These are phyloP conservation scores for Candida caryicola DNA, from an alignment of 805 yeast species.

Conservation along the genomic window DNA sequence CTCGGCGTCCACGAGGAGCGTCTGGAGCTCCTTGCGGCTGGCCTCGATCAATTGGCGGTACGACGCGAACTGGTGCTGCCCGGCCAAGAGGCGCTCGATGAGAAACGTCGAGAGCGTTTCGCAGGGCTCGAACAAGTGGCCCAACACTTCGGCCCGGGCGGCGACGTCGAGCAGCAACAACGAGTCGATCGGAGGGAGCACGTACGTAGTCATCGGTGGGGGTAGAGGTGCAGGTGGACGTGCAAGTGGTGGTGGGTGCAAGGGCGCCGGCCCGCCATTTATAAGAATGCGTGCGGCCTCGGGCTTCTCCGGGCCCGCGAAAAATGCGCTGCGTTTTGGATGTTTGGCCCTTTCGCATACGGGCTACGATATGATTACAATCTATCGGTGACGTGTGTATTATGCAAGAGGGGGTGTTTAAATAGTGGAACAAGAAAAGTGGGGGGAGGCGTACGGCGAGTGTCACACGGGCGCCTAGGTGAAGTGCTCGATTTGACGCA, in stretches of 20 bases:
- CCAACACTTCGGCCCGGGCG: conserved; percentile 41
- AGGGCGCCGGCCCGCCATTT: too few relatives aligned
- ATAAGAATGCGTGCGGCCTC: too few relatives aligned
- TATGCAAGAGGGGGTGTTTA: neutral
- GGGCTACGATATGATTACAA: neutral
- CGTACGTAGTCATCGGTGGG: neutral
- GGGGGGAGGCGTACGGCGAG: neutral
- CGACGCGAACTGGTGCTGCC: conserved; percentile 12
- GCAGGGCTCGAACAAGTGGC: conserved; percentile 67
- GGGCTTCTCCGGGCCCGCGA: too few relatives aligned
- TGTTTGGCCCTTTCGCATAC: too few relatives aligned
- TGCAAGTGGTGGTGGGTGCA: neutral
- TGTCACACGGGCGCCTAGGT: too few relatives aligned
- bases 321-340: too few relatives aligned
- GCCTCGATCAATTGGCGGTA: conserved; percentile 44
- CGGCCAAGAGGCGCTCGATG: conserved; percentile 25
- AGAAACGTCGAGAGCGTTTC: conserved; percentile 37
- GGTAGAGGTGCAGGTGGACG: neutral
- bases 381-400: neutral
- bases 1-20: conserved; percentile 26
- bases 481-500: conserved; percentile 45
- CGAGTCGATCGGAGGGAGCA: conserved; percentile 3
- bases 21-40: conserved; percentile 37
- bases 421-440: neutral
- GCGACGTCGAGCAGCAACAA: conserved; percentile 14